A percentile compares a stretch with the other conserved stretches of the same genome.
Conservation (phyloP, 192 early-diverging fungal species). For the Helicostylum pulchrum region DNA sequence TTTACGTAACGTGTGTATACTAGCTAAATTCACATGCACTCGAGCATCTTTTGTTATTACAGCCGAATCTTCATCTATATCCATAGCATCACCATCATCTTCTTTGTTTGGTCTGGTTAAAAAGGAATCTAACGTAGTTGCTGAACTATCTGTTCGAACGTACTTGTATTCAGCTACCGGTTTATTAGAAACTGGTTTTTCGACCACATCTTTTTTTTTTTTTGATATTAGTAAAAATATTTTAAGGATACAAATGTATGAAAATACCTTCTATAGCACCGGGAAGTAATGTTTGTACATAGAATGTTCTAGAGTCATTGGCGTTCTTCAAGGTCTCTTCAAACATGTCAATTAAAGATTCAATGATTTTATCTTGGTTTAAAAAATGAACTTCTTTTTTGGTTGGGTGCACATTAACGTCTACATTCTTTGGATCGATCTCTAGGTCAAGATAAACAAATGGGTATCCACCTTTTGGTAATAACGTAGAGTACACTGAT, state of each 20-base stretch:
- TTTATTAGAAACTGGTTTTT: conserved; percentile 29
- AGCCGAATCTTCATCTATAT: neutral
- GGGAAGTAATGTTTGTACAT: conserved; percentile 29
- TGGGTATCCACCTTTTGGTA: conserved; percentile 86
- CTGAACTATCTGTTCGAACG: conserved; percentile 84
- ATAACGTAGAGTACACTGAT: conserved; percentile 68
- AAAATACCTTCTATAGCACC: conserved; percentile 14
- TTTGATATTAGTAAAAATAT: neutral
- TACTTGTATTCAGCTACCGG: conserved; percentile 64
- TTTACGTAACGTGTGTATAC: conserved; percentile 73
- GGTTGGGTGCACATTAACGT: conserved; percentile 98
- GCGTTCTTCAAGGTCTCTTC: conserved; percentile 64
- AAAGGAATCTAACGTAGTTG: conserved; percentile 75
- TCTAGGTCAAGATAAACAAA: conserved; percentile 90
- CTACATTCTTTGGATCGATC: conserved; percentile 85
- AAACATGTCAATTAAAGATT: conserved; percentile 63
- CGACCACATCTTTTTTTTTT: neutral
- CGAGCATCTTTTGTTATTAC: neutral
- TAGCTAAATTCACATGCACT: conserved; percentile 79
- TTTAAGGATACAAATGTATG: neutral
- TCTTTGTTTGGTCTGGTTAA: conserved; percentile 12
- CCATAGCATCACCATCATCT: neutral
- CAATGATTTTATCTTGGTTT: conserved; percentile 83
- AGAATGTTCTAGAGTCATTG: conserved; percentile 68
- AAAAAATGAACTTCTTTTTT: conserved; percentile 93